These are phyloP conservation scores for Mycena vulgaris DNA, from an alignment of 768 basidiomycete genomes.

Conservation along the genomic window DNA sequence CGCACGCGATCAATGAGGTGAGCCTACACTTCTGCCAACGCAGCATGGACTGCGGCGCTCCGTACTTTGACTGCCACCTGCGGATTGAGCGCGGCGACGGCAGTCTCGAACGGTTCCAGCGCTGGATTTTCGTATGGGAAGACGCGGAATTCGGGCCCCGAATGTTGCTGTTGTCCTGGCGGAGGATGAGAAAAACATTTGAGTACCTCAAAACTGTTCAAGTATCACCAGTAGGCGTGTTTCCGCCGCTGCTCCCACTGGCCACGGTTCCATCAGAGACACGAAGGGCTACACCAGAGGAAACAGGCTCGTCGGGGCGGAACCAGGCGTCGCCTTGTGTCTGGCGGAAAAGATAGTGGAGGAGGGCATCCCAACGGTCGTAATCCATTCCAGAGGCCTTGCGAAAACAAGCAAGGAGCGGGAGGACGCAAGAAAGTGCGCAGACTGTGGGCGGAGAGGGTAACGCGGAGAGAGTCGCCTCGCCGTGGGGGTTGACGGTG, in stretches of 20 bases:
- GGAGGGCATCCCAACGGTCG: constrained; percentile 84
- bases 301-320: constrained; percentile 80
- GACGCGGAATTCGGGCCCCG: constrained; percentile 73
- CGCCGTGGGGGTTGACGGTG: background rate
- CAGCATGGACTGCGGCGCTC: constrained; percentile 85
- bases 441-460: no score
- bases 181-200: background rate
- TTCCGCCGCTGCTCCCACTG: constrained; percentile 25
- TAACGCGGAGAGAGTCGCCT: background rate
- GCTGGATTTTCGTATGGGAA: constrained; percentile 86
- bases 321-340: constrained; percentile 91
- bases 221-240: constrained; percentile 46
- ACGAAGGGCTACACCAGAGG: constrained; percentile 79
- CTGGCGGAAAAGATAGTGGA: constrained; percentile 85
- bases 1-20: constrained; percentile 61
- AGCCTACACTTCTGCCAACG: constrained; percentile 74
- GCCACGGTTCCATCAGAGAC: constrained; percentile 56
- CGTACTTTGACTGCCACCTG: constrained; percentile 88
- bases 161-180: constrained; percentile 22
- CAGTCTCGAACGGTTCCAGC: constrained; percentile 82
- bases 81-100: constrained; percentile 81
- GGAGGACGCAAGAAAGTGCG: no score
- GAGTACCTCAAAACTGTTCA: constrained; percentile 1
- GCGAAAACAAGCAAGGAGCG: no score
- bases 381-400: no score